Conservation (phyloP, 169 alveolate genomes). For the Cryptosporidium muris region DNA sequence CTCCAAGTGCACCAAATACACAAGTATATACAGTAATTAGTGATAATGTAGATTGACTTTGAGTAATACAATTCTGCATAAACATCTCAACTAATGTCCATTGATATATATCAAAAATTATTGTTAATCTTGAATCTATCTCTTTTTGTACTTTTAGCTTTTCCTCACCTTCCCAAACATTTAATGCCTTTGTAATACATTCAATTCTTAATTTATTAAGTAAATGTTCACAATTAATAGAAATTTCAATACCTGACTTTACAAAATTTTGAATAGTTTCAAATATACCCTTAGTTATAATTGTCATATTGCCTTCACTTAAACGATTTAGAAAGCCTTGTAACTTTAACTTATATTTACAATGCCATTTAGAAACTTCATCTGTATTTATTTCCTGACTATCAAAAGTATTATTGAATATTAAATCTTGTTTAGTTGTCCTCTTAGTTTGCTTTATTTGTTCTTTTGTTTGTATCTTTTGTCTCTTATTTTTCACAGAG, state of each 20-base stretch:
- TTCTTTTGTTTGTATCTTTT: background rate
- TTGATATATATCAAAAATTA: constrained; percentile 31
- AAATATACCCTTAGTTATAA: constrained; percentile 13
- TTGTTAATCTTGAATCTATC: background rate
- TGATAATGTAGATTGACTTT: constrained; percentile 17
- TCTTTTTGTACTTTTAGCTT: background rate
- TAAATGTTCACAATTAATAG: background rate
- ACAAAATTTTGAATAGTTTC: background rate
- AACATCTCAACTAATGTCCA: constrained; percentile 8
- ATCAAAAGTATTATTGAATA: background rate
- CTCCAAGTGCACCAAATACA: constrained; percentile 45
- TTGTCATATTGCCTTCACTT: constrained; percentile 67
- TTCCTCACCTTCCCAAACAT: background rate
- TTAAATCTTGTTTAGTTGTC: background rate
- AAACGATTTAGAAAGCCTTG: constrained; percentile 59
- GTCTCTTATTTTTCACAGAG: background rate
- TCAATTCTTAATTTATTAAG: background rate
- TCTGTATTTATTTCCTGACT: background rate
- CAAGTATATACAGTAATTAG: constrained; percentile 50
- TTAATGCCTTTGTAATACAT: background rate
- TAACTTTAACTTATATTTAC: background rate
- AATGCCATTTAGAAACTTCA: background rate
- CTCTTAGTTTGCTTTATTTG: background rate
- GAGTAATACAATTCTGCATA: constrained; percentile 38
- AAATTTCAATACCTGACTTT: too few species aligned